Base-by-base conservation (phyloP, 2,329 filamentous ascomycete species). In the Microcyclosporella mali region DNA sequence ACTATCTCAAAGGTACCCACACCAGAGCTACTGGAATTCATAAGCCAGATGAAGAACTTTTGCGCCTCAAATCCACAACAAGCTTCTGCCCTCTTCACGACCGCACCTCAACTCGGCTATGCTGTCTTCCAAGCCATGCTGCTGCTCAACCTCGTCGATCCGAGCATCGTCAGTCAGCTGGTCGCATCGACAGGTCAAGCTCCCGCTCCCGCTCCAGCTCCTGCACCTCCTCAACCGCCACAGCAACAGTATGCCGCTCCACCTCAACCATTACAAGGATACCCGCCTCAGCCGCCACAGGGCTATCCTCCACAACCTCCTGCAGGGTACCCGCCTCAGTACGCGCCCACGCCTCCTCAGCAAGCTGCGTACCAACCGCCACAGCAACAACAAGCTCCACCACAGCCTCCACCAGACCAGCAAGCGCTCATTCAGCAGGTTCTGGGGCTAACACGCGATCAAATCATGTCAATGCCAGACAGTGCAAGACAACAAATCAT, bases 61-160 rank as follows among this genome's bases (percentile, higher is more conserved):
- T 87, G 87, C n/a, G 79, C 81, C 38, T 79, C 76, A 17, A 88
- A 97, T 56, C 88, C 90, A 2, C 75, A 77, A 15, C 85, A 88
- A 60, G 89, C 89, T 3, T 88, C 84, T 0, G 87, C 94, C 60
- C 79, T 97, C 31, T 78, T 98, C 32, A 77, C 84, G 49, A 84
- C 90, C 69, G 88, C 89, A 1, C 92, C 92, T 0, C 92, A 98
- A 67, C 80, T 98, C 33, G 81, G 87, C 3, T 97, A 94, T 59
- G 92, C 92, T 45, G 84, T 97, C 53, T 97, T 97, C 69, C 90
- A 97, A 67, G 85, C 89, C 17, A 77, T 97, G 8, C 78, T 97
- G 2, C 79, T 95, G 29, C 92, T 97, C 79, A 88, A 88, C 34
- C 80, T 97, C 8, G 88, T 97, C 43, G 90, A 92, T 45, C 85